Conservation (phyloP, 2,329 filamentous ascomycete species). For the Claviceps purpurea region DNA sequence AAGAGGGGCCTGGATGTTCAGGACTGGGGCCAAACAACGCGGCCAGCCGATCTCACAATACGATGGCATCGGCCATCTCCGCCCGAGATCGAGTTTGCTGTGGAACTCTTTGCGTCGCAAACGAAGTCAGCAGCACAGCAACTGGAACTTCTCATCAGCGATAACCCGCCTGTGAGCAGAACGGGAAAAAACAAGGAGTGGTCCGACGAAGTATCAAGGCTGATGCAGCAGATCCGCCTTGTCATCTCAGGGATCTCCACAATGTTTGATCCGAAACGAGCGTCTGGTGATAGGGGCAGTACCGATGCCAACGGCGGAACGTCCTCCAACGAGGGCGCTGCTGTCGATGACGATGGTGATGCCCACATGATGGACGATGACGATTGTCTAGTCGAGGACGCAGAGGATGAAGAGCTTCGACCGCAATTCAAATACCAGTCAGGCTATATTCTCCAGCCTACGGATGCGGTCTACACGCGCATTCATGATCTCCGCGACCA, state of each 20-base stretch:
- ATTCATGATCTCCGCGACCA: conserved; percentile 73
- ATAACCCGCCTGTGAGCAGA: conserved; percentile 68
- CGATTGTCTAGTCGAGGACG: conserved; percentile 47
- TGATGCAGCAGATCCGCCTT: conserved; percentile 77
- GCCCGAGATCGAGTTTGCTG: conserved; percentile 75
- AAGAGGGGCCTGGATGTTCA: conserved; percentile 57
- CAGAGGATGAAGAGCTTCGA: conserved; percentile 69
- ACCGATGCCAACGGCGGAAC: conserved; percentile 26
- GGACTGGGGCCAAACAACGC: conserved; percentile 74
- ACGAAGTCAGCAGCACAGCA: conserved; percentile 62
- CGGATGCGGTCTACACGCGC: conserved; percentile 48
- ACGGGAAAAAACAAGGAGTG: conserved; percentile 97
- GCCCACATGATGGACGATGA: conserved; percentile 32
- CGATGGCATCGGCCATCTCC: conserved; percentile 79
- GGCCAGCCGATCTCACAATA: conserved; percentile 65
- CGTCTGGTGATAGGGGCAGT: conserved; percentile 39
- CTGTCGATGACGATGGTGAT: conserved; percentile 44
- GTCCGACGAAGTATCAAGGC: conserved; percentile 90
- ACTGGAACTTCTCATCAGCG: conserved; percentile 66
- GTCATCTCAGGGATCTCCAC: conserved; percentile 81
- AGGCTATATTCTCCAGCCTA: conserved; percentile 59
- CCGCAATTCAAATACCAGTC: conserved; percentile 81
- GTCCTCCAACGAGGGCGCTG: not conserved
- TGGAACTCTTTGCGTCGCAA: conserved; percentile 78
- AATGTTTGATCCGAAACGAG: conserved; percentile 70